Percentiles rank a stretch among this genome's conserved stretches.
phyloP scores from a whole-genome alignment of 768 basidiomycete species.

The Phylloporus sp. region DNA sequence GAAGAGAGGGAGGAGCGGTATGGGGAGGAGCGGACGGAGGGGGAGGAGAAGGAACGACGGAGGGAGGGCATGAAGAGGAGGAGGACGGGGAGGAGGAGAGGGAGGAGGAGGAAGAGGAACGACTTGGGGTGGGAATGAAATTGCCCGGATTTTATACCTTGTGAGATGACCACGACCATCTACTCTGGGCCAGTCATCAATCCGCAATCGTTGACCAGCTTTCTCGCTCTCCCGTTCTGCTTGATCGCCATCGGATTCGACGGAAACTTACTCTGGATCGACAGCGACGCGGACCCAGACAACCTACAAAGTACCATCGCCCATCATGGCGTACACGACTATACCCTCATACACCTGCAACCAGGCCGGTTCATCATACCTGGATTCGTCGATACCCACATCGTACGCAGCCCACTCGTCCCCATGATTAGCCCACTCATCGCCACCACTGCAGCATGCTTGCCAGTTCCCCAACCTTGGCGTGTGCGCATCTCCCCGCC shows the following conservation, averaged over 20 bases:
- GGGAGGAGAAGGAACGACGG: constrained; percentile 70
- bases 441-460: constrained; percentile 28
- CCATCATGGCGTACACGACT: constrained; percentile 40
- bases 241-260: constrained; percentile 47
- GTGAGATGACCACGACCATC: constrained; percentile 32
- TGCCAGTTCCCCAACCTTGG: constrained; percentile 43
- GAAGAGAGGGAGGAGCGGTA: constrained; percentile 47
- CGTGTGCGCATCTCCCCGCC: constrained; percentile 18
- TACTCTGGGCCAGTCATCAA: constrained; percentile 59
- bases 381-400: constrained; percentile 90
- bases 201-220: constrained; percentile 41
- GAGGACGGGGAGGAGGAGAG: constrained; percentile 70
- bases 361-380: constrained; percentile 73
- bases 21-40: constrained; percentile 63
- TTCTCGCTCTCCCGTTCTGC: constrained; percentile 45
- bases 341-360: constrained; percentile 35
- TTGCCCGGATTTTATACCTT: constrained; percentile 45
- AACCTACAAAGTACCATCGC: constrained; percentile 47
- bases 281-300: constrained; percentile 47
- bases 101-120: constrained; percentile 15
- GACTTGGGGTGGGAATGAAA: constrained; percentile 33
- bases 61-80: constrained; percentile 73
- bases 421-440: constrained; percentile 2
- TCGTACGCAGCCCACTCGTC: constrained; percentile 43
- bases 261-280: constrained; percentile 70